A percentile compares a stretch with the other conserved stretches of the same genome.
Conservation (phyloP, 2,329 filamentous ascomycete species). For the Sclerotinia trifoliorum region DNA sequence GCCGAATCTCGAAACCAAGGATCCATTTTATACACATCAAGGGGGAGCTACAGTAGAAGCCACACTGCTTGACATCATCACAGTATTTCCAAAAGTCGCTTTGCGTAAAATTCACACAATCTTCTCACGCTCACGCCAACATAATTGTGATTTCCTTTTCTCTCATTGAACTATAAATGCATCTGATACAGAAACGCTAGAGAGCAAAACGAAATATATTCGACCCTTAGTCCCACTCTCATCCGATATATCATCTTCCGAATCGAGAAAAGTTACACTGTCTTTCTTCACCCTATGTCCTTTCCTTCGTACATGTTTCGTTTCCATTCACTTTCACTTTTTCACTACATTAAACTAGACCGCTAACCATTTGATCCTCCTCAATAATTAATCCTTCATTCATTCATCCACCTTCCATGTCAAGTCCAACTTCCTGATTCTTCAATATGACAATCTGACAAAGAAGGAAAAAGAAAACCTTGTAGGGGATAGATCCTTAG, state of each 20-base stretch:
- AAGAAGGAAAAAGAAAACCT: not conserved
- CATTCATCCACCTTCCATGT: not conserved
- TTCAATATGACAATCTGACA: constrained; percentile 18
- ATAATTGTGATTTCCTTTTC: not conserved
- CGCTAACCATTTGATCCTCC: not conserved
- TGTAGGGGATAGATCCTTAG: not conserved
- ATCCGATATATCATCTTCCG: not conserved
- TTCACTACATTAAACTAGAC: not conserved
- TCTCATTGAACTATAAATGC: constrained; percentile 34
- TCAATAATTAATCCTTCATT: constrained; percentile 5
- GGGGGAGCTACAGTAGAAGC: not conserved
- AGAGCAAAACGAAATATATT: constrained; percentile 38
- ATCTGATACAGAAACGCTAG: constrained; percentile 19
- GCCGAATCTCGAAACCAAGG: not conserved
- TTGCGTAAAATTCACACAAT: not conserved
- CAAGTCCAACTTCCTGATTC: constrained; percentile 5
- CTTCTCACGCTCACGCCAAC: not conserved
- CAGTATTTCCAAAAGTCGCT: not conserved
- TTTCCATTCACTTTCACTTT: not conserved
- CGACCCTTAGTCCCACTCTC: not conserved
- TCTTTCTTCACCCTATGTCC: not conserved
- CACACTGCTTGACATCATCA: not conserved
- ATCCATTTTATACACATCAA: not conserved
- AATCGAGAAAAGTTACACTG: not conserved
- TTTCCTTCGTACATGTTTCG: not conserved